These are phyloP conservation scores for Passiflora organensis DNA, from an alignment of 345 rosid genomes.

Conservation along the genomic window DNA sequence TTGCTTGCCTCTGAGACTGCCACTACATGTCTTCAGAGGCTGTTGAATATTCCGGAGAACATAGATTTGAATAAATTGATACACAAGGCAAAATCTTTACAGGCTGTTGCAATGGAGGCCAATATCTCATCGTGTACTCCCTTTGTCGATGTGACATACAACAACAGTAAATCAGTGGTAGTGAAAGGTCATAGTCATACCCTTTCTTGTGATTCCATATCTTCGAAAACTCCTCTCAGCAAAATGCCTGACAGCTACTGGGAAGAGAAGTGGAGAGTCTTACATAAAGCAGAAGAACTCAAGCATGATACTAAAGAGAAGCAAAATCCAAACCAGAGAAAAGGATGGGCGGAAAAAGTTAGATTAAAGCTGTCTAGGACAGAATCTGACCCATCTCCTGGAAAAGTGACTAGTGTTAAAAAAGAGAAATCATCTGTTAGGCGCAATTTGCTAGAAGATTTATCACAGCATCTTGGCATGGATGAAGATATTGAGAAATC, in stretches of 20 bases:
- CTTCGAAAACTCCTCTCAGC: slow-evolving; percentile 56
- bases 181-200: slow-evolving; percentile 46
- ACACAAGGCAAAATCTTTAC: slow-evolving; percentile 71
- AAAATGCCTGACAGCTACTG: slow-evolving; percentile 77
- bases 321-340: slow-evolving; percentile 38
- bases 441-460: slow-evolving; percentile 65
- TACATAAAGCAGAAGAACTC: slow-evolving; percentile 62
- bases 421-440: slow-evolving; percentile 42
- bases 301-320: slow-evolving; percentile 35
- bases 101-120: slow-evolving; percentile 50
- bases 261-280: slow-evolving; percentile 91
- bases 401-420: slow-evolving; percentile 27
- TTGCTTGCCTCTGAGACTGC: slow-evolving; percentile 88
- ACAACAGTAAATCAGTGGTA: slow-evolving; percentile 33
- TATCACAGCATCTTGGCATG: slow-evolving; percentile 53
- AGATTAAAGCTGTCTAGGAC: slow-evolving; percentile 54
- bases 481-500: slow-evolving; percentile 39
- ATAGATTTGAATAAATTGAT: slow-evolving; percentile 55
- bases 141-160: slow-evolving; percentile 26
- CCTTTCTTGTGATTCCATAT: slow-evolving; percentile 46
- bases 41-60: slow-evolving; percentile 74
- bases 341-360: slow-evolving; percentile 71
- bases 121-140: slow-evolving; percentile 28
- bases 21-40: slow-evolving; percentile 85
- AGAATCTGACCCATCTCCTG: slow-evolving; percentile 63